Base-by-base conservation (phyloP, 83 land plant species). In the Isoetes engelmannii region DNA sequence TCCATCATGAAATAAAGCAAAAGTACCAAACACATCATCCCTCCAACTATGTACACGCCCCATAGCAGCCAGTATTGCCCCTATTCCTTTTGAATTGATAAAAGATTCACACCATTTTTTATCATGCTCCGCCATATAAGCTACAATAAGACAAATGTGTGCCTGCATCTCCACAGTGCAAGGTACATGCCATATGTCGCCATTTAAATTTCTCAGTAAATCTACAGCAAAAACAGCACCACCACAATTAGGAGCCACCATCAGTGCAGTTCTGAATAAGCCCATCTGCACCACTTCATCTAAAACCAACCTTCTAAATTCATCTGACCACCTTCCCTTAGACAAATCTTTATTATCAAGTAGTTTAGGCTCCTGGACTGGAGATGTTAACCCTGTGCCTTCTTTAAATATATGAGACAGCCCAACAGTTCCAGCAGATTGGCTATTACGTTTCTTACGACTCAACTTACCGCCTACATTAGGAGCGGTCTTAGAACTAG, bases 151-250 rank as follows among this genome's bases (percentile, higher is more conserved):
- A 72, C 74, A 68, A 48, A 50, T 44, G 57, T 72, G 74, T 46
- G 57, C 73, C 45, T 66, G 55, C 15, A 57, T 15, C 41, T 72
- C 74, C 47, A 54, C 13, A 18, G 74, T 48, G 41, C 19, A 15
- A 13, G 37, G 9, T 44, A 44, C 72, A 9, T 5, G 15, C 17
- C 8, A 13, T 2, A 17, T 4, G 10, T 57, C 41, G 5, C 21
- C 21, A 44, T 51, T 56, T 9, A 72, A 56, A 5, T 44, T 47
- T 55, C 41, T 66, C 7, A 72, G 51, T 13, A 73, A 10, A 43
- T 73, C 75, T 19, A 69, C 61, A 37, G 75, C 61, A 56, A 73
- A 73, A 5, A 21, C 8, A 54, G 74, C 75, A 49, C 75, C 75
- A 41, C 75, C 75, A 67, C 75, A 73, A 19, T 75, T 62, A 3